phyloP scores from a whole-genome alignment of 2,329 filamentous ascomycete genomes.

The Trichophyton rubrum region DNA sequence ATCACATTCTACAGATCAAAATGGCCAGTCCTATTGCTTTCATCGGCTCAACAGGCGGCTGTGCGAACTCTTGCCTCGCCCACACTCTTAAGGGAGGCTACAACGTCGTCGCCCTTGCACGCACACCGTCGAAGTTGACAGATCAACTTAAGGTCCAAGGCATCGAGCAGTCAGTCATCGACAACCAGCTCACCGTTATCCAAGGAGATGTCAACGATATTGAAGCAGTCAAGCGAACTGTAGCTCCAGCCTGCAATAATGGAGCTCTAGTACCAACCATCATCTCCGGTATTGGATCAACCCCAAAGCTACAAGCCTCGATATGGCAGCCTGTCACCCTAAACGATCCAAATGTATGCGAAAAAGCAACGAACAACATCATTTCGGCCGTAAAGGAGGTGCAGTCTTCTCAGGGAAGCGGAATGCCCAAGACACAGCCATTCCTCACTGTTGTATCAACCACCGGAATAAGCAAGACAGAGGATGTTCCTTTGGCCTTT shows the following conservation, averaged over 20 bases:
- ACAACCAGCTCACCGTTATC: slow-evolving; percentile 36
- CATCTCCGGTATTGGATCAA: slow-evolving; percentile 32
- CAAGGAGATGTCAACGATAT: slow-evolving; percentile 36
- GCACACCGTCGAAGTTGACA: slow-evolving; percentile 39
- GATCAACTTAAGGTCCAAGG: slow-evolving; percentile 31
- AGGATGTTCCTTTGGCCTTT: slow-evolving; percentile 13
- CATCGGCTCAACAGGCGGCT: slow-evolving; percentile 42
- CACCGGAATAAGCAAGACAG: slow-evolving; percentile 16
- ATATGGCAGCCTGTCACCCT: slow-evolving; percentile 16
- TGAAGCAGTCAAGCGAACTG: slow-evolving; percentile 28
- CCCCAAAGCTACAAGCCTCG: slow-evolving; percentile 17
- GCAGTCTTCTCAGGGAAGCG: neutral
- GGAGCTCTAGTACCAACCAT: slow-evolving; percentile 32
- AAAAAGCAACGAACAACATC: slow-evolving; percentile 15
- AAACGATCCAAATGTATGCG: slow-evolving; percentile 19
- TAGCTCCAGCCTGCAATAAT: slow-evolving; percentile 20
- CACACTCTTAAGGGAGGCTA: slow-evolving; percentile 34
- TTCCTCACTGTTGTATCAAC: slow-evolving; percentile 17
- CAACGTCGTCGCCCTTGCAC: slow-evolving; percentile 37
- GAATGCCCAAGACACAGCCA: slow-evolving; percentile 9
- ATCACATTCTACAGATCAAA: neutral
- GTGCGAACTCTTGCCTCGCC: slow-evolving; percentile 33
- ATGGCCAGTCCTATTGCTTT: slow-evolving; percentile 31
- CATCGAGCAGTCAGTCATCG: slow-evolving; percentile 25
- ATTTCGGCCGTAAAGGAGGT: slow-evolving; percentile 16